A percentile compares a stretch with the other conserved stretches of the same genome.
Conservation (phyloP, 2,329 filamentous ascomycete species). For the Fusarium circinatum region DNA sequence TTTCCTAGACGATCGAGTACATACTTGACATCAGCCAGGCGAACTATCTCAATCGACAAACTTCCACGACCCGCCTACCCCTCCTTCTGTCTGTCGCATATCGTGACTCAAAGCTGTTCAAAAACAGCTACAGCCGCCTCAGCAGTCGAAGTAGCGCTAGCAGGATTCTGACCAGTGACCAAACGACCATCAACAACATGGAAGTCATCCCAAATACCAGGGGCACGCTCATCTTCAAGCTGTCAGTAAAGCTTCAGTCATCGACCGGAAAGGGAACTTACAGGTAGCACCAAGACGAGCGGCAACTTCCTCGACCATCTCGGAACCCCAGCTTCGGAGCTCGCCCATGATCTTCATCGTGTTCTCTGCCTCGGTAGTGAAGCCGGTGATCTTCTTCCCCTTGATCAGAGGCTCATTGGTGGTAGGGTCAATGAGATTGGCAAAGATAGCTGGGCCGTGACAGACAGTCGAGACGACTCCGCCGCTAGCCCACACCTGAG, state of each 20-base stretch:
- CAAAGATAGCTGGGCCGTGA: slow-evolving; percentile 11
- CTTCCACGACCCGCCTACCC: background rate
- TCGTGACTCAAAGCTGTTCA: background rate
- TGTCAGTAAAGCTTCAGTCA: background rate
- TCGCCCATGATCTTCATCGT: slow-evolving; percentile 11
- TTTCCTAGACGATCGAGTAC: fast-evolving
- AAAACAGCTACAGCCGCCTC: slow-evolving; percentile 5
- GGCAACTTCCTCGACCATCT: slow-evolving; percentile 9
- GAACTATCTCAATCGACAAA: background rate
- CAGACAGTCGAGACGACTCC: slow-evolving; percentile 14
- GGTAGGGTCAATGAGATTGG: background rate
- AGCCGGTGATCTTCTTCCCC: slow-evolving; percentile 5
- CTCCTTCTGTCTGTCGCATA: background rate
- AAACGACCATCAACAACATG: slow-evolving; percentile 9
- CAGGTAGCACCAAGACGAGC: slow-evolving; percentile 11
- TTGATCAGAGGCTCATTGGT: slow-evolving; percentile 20
- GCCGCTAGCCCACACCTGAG: slow-evolving; percentile 2
- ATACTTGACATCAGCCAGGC: fast-evolving
- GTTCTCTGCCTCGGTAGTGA: slow-evolving; percentile 6
- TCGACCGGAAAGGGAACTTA: background rate
- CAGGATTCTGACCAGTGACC: slow-evolving; percentile 17
- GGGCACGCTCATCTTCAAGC: background rate
- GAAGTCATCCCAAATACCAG: slow-evolving; percentile 17
- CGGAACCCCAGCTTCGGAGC: background rate
- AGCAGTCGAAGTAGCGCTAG: slow-evolving; percentile 13